Conservation (phyloP, 371 early-diverging fungal species). For the Mortierella sp. region DNA sequence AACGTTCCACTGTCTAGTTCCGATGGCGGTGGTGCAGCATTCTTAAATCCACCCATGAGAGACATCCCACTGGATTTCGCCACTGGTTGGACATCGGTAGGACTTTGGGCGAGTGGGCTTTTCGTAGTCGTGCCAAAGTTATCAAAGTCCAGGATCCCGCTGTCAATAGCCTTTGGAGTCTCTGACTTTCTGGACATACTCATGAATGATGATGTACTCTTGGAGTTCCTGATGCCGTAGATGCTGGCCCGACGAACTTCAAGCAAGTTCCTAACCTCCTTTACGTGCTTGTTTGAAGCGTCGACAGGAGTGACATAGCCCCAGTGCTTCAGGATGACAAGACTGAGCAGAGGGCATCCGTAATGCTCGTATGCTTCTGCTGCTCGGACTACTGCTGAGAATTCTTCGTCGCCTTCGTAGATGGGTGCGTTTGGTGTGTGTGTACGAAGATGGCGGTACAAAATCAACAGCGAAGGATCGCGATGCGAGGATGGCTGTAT, state of each 20-base stretch:
- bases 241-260: constrained; percentile 40
- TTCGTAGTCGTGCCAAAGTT: constrained; percentile 6
- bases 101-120: not conserved
- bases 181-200: constrained; percentile 8
- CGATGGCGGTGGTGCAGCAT: constrained; percentile 5
- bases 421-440: constrained; percentile 25
- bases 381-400: constrained; percentile 67
- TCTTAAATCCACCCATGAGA: constrained; percentile 30
- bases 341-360: constrained; percentile 80
- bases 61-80: constrained; percentile 28
- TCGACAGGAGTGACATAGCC: constrained; percentile 46
- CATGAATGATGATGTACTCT: constrained; percentile 40
- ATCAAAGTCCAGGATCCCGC: constrained; percentile 29
- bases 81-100: not conserved
- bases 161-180: constrained; percentile 7
- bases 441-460: constrained; percentile 77
- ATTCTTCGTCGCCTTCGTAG: constrained; percentile 61
- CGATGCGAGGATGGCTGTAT: constrained; percentile 22
- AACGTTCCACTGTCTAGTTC: constrained; percentile 16
- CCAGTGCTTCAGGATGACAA: constrained; percentile 67
- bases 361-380: constrained; percentile 77
- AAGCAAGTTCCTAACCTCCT: constrained; percentile 22
- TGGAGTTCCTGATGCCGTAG: constrained; percentile 18
- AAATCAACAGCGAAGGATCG: constrained; percentile 82
- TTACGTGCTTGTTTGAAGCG: constrained; percentile 5